phyloP scores from a whole-genome alignment of 2,329 filamentous ascomycete genomes.

The Cyclaneusma minus region DNA sequence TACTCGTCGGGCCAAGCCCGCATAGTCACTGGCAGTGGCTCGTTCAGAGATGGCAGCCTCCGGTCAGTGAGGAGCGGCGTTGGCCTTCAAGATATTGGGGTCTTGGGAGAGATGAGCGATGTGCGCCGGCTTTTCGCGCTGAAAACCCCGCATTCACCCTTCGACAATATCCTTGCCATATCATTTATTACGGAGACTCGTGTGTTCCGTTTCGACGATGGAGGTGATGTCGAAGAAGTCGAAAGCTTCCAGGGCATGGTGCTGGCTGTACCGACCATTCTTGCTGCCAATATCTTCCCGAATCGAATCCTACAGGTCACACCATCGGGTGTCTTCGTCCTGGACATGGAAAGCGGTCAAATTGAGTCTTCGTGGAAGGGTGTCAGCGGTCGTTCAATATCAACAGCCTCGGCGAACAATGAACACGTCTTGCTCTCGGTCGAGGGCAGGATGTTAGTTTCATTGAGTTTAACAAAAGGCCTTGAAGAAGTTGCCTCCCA shows the following conservation, averaged over 20 bases:
- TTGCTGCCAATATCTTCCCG: slow-evolving; percentile 48
- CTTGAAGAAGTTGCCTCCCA: slow-evolving; percentile 43
- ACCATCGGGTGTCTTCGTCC: slow-evolving; percentile 40
- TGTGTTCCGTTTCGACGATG: slow-evolving; percentile 58
- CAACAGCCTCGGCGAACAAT: slow-evolving; percentile 60
- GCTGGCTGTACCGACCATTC: slow-evolving; percentile 56
- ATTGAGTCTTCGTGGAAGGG: slow-evolving; percentile 42
- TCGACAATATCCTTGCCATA: slow-evolving; percentile 57
- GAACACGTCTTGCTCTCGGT: slow-evolving; percentile 58
- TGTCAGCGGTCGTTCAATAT: slow-evolving; percentile 42
- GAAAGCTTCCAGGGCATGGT: slow-evolving; percentile 57
- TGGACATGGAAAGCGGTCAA: slow-evolving; percentile 42
- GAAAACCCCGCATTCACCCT: slow-evolving; percentile 27
- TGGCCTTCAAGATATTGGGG: slow-evolving; percentile 73
- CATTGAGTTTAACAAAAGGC: slow-evolving; percentile 45
- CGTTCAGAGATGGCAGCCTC: slow-evolving; percentile 74
- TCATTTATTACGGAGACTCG: slow-evolving; percentile 76
- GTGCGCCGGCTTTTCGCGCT: slow-evolving; percentile 62
- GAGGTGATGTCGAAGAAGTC: slow-evolving; percentile 75
- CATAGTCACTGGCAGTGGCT: slow-evolving; percentile 85
- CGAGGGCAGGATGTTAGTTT: slow-evolving; percentile 56
- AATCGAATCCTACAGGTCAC: slow-evolving; percentile 65
- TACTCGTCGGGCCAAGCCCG: slow-evolving; percentile 92
- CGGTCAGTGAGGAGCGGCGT: slow-evolving; percentile 88
- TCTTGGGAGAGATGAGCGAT: slow-evolving; percentile 63